These are phyloP conservation scores for Trichosanthes truncata DNA, from an alignment of 306 rosid genomes.

Conservation along the genomic window DNA sequence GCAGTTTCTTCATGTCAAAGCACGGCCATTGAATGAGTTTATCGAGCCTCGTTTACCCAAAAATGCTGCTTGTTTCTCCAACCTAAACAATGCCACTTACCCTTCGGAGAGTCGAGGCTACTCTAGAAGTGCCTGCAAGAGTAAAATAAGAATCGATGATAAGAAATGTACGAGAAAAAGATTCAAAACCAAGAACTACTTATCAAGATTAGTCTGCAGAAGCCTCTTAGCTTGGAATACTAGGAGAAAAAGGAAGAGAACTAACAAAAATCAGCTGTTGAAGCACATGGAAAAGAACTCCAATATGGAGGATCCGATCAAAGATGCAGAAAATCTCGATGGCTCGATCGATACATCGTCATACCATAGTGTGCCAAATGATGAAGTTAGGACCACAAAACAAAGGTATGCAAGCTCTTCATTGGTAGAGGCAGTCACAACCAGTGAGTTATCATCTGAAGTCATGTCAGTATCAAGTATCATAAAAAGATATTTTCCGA, in stretches of 20 bases:
- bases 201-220: conserved; percentile 13
- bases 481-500: conserved; percentile 43
- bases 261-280: conserved; percentile 11
- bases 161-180: conserved; percentile 20
- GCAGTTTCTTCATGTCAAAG: conserved; percentile 70
- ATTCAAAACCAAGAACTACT: background rate
- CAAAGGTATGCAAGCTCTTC: conserved; percentile 16
- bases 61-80: background rate
- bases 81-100: background rate
- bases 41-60: conserved; percentile 13
- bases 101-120: conserved; percentile 15
- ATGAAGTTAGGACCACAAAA: conserved; percentile 20
- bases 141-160: conserved; percentile 14
- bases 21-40: conserved; percentile 12
- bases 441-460: conserved; percentile 42
- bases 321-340: conserved; percentile 10
- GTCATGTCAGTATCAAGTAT: conserved; percentile 52
- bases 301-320: conserved; percentile 10
- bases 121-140: conserved; percentile 9
- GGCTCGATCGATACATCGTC: conserved; percentile 1
- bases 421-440: conserved; percentile 23
- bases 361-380: conserved; percentile 6
- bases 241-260: conserved; percentile 20
- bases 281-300: conserved; percentile 13
- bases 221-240: conserved; percentile 17